These are phyloP conservation scores for Chiua virens DNA, from an alignment of 768 basidiomycete species.

Conservation along the genomic window DNA sequence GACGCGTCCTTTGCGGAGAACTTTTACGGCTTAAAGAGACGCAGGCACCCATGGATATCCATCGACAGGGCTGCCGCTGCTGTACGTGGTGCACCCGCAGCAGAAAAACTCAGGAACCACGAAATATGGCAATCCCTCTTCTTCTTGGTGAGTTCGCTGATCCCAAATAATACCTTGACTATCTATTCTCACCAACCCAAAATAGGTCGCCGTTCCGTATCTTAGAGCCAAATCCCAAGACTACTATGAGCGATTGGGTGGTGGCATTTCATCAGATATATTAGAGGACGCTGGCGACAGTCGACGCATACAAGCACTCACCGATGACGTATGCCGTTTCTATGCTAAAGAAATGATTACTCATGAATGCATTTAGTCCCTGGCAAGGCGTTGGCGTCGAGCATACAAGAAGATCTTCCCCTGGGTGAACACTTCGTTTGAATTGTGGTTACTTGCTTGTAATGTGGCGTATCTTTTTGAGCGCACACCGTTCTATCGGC, in stretches of 20 bases:
- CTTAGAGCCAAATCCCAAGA: constrained; percentile 86
- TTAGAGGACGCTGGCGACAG: constrained; percentile 51
- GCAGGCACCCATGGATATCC: constrained; percentile 69
- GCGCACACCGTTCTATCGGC: constrained; percentile 80
- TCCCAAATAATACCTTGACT: background rate
- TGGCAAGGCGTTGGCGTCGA: constrained; percentile 53
- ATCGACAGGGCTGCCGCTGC: constrained; percentile 67
- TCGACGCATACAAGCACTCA: constrained; percentile 45
- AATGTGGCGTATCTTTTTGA: constrained; percentile 93
- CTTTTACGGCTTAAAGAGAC: constrained; percentile 89
- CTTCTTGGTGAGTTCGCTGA: constrained; percentile 62
- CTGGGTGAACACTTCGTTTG: constrained; percentile 73
- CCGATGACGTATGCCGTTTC: constrained; percentile 49
- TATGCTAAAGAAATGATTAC: background rate
- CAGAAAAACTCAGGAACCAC: constrained; percentile 61
- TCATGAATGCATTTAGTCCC: constrained; percentile 38
- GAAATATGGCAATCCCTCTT: constrained; percentile 79
- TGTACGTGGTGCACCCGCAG: constrained; percentile 60
- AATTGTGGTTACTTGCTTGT: constrained; percentile 79
- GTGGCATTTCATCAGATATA: constrained; percentile 69
- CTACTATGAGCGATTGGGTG: constrained; percentile 87
- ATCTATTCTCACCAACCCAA: constrained; percentile 6
- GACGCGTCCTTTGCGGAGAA: constrained; percentile 95
- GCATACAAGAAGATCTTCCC: constrained; percentile 79
- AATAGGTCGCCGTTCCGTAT: constrained; percentile 82